Evolutionary conservation across 2,329 filamentous ascomycete species (phyloP).

Genomic region (Fusarium napiforme): DNA sequence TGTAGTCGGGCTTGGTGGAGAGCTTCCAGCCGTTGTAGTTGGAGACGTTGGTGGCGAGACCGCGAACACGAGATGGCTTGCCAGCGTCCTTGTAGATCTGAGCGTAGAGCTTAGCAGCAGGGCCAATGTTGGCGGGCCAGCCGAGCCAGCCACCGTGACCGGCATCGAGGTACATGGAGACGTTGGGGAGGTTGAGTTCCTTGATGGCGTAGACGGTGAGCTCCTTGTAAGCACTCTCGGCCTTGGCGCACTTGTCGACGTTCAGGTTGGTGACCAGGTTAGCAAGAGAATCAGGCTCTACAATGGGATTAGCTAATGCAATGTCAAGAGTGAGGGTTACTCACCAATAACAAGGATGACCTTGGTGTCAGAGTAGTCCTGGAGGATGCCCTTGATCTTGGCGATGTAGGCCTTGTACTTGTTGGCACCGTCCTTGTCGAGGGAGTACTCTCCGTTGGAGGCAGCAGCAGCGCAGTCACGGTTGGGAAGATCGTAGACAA

Average conservation of each 20-base stretch:
- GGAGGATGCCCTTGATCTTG: constrained; percentile 55
- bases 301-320: neutral
- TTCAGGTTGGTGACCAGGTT: constrained; percentile 68
- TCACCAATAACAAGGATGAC: constrained; percentile 58
- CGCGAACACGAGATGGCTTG: constrained; percentile 61
- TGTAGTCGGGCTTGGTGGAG: constrained; percentile 57
- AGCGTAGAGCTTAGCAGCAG: constrained; percentile 60
- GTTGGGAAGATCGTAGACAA: constrained; percentile 68
- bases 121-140: constrained; percentile 64
- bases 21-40: constrained; percentile 66
- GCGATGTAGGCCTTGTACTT: constrained; percentile 69
- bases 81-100: constrained; percentile 62
- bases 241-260: constrained; percentile 60
- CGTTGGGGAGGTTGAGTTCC: constrained; percentile 64
- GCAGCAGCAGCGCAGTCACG: constrained; percentile 68
- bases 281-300: constrained; percentile 68
- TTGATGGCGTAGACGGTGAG: constrained; percentile 63
- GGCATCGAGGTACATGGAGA: constrained; percentile 68
- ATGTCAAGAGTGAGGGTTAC: neutral
- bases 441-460: constrained; percentile 66
- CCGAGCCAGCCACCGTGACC: constrained; percentile 70
- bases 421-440: constrained; percentile 61
- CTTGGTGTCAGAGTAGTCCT: constrained; percentile 57
- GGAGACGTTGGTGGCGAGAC: constrained; percentile 67
- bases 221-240: constrained; percentile 60